A percentile compares a stretch with the other conserved stretches of the same genome.
Conservation (phyloP, 1,284 basidiomycete species). For the Kalmanozyma brasiliensis region DNA sequence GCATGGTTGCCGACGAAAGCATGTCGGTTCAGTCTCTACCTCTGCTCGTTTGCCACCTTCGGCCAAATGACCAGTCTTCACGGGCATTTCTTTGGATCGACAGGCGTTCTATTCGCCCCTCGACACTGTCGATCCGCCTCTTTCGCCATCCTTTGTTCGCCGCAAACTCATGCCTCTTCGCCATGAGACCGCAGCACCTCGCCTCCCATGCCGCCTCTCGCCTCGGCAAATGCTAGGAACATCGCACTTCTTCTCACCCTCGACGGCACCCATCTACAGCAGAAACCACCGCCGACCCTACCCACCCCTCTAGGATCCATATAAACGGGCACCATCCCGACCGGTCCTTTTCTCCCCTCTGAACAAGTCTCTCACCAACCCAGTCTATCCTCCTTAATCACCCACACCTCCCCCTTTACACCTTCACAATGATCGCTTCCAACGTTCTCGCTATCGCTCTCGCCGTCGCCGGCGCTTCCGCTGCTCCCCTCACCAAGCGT, state of each 20-base stretch:
- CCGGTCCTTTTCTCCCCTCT: not conserved
- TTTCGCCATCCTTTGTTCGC: constrained; percentile 36
- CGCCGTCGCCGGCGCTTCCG: constrained; percentile 52
- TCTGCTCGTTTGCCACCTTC: constrained; percentile 22
- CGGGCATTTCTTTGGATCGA: constrained; percentile 38
- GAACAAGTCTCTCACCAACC: constrained; percentile 8
- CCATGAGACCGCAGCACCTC: not conserved
- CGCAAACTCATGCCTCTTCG: constrained; percentile 10
- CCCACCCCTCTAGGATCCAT: constrained; percentile 16
- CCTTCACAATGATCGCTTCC: constrained; percentile 55
- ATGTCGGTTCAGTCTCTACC: constrained; percentile 12
- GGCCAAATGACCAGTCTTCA: constrained; percentile 33
- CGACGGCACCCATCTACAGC: constrained; percentile 16
- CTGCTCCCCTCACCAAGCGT: constrained; percentile 50
- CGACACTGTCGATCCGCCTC: constrained; percentile 41
- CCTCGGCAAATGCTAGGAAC: constrained; percentile 40
- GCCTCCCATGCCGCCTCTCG: constrained; percentile 12
- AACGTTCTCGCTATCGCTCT: constrained; percentile 49
- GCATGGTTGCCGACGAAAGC: constrained; percentile 6
- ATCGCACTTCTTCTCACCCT: constrained; percentile 4
- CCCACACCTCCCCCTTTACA: constrained; percentile 1
- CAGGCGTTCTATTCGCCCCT: constrained; percentile 13
- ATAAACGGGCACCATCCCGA: constrained; percentile 14
- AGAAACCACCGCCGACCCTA: constrained; percentile 4
- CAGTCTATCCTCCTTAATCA: constrained; percentile 2